Percentiles rank a stretch among this genome's conserved stretches.
phyloP scores from a whole-genome alignment of 495 filamentous ascomycete genomes.

The Aspergillus nanangensis region DNA sequence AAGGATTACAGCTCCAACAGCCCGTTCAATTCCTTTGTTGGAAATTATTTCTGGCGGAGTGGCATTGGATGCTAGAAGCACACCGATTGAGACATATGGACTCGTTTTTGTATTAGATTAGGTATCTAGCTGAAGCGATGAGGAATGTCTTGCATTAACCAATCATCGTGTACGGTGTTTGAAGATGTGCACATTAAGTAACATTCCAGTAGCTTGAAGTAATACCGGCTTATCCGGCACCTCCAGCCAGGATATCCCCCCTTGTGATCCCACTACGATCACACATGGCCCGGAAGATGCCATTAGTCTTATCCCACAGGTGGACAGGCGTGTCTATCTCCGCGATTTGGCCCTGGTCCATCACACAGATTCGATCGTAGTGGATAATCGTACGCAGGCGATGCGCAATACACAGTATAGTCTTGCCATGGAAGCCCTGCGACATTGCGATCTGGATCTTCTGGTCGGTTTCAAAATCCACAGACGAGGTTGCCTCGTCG shows the following conservation, averaged over 20 bases:
- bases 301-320: conserved; percentile 64
- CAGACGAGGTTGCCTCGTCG: conserved; percentile 88
- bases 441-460: conserved; percentile 93
- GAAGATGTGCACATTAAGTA: no score
- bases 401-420: conserved; percentile 90
- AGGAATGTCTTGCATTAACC: no score
- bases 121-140: no score
- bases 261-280: conserved; percentile 77
- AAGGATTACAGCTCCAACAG: no score
- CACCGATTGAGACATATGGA: no score
- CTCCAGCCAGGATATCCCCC: conserved; percentile 70
- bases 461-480: conserved; percentile 95
- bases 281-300: conserved; percentile 90
- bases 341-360: conserved; percentile 83
- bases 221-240: no score
- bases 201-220: no score
- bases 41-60: no score
- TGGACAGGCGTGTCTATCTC: conserved; percentile 74
- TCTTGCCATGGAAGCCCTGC: conserved; percentile 83
- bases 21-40: no score
- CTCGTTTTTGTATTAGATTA: no score
- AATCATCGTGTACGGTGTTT: no score
- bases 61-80: no score
- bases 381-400: conserved; percentile 83
- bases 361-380: conserved; percentile 93